A percentile compares a stretch with the other conserved stretches of the same genome.
Conservation (phyloP, 2,329 filamentous ascomycete genomes). For the Pseudocercospora pini-densiflorae region DNA sequence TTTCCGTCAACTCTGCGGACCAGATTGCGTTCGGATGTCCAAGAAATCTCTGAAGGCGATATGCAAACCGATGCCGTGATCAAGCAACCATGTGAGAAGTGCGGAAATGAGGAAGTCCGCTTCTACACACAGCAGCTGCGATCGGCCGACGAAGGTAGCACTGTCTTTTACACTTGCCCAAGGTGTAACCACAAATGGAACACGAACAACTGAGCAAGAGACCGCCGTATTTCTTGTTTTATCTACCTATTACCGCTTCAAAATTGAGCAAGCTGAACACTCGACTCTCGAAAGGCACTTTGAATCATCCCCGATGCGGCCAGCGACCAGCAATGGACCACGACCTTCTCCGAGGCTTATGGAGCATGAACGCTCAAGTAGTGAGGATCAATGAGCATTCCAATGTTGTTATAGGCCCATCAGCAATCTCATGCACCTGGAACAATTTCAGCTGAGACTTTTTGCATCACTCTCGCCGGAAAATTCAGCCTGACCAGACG, state of each 20-base stretch:
- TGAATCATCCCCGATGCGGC: too few relatives aligned
- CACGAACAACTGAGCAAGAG: constrained; percentile 61
- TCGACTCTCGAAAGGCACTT: too few relatives aligned
- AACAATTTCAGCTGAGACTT: not conserved
- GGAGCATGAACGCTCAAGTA: too few relatives aligned
- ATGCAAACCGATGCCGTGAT: constrained; percentile 67
- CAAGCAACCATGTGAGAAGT: constrained; percentile 75
- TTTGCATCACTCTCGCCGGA: not conserved
- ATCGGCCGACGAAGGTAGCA: constrained; percentile 93
- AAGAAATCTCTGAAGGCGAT: constrained; percentile 78
- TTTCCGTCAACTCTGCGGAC: constrained; percentile 90
- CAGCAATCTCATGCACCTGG: not conserved
- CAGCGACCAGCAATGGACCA: not conserved
- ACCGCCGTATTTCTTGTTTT: not conserved
- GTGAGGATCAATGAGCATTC: not conserved
- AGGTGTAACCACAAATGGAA: constrained; percentile 81
- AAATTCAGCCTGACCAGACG: not conserved
- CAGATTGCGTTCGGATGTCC: constrained; percentile 78
- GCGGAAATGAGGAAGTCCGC: constrained; percentile 79
- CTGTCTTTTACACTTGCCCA: constrained; percentile 81
- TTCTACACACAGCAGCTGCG: constrained; percentile 86
- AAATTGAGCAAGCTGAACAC: not conserved
- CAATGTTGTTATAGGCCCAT: not conserved
- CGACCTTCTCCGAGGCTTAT: not conserved
- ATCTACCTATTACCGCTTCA: not conserved